These are phyloP conservation scores for Staphylotrichum tortipilum DNA, from an alignment of 495 filamentous ascomycete species.

Conservation along the genomic window DNA sequence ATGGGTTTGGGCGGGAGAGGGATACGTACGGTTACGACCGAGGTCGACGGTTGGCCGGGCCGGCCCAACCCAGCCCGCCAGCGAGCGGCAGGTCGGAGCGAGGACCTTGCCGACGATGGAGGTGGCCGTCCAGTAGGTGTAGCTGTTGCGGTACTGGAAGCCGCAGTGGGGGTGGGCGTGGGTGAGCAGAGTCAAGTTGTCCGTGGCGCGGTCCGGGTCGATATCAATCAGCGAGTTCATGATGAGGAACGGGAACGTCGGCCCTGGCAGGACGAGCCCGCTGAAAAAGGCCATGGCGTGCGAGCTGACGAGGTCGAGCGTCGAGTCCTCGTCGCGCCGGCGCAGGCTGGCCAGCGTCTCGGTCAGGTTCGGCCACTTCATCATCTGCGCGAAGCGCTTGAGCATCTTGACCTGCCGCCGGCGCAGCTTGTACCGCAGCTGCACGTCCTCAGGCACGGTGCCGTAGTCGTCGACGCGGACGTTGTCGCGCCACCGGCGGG, in stretches of 20 bases:
- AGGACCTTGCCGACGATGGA: conserved; percentile 70
- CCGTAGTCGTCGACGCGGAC: conserved; percentile 49
- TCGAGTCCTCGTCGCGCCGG: conserved; percentile 44
- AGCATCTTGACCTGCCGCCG: conserved; percentile 54
- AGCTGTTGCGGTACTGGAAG: conserved; percentile 59
- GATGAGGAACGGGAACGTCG: conserved; percentile 58
- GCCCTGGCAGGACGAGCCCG: conserved; percentile 59
- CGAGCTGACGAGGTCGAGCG: conserved; percentile 51
- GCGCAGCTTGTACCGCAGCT: conserved; percentile 50
- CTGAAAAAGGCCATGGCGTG: conserved; percentile 67
- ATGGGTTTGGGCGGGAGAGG: too few relatives aligned
- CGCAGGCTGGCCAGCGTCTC: conserved; percentile 51
- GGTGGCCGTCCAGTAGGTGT: conserved; percentile 62
- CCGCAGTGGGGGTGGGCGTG: conserved; percentile 55
- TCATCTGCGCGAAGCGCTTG: conserved; percentile 53
- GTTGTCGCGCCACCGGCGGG: conserved; percentile 59
- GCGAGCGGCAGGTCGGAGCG: conserved; percentile 60
- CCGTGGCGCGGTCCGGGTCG: conserved; percentile 50
- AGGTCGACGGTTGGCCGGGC: conserved; percentile 54
- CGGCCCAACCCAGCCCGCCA: conserved; percentile 63
- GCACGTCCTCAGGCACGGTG: conserved; percentile 34
- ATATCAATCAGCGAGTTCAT: conserved; percentile 68
- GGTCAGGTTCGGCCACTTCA: conserved; percentile 66
- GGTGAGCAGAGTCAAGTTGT: conserved; percentile 51
- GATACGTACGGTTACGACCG: conserved; percentile 45